A percentile compares a stretch with the other conserved stretches of the same genome.
phyloP scores from a whole-genome alignment of 2,329 filamentous ascomycete species.

The Ceratocystis alfenasii region DNA sequence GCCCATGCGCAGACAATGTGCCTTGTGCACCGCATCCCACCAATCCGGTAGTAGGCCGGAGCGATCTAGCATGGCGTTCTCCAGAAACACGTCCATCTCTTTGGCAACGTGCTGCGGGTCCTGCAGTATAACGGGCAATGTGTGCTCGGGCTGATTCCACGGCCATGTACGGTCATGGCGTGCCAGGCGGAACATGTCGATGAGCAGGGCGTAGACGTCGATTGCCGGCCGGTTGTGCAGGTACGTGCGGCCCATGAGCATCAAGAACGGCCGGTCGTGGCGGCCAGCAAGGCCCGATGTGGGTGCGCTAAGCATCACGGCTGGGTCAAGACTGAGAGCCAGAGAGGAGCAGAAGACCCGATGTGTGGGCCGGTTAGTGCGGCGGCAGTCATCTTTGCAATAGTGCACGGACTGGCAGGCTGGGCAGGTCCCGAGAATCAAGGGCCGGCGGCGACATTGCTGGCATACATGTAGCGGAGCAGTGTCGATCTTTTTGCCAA shows the following conservation, averaged over 20 bases:
- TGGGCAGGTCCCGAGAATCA: background rate
- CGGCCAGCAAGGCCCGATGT: background rate
- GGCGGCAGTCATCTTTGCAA: background rate
- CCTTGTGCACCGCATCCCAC: slow-evolving; percentile 1
- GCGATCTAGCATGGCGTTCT: background rate
- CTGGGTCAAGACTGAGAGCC: background rate
- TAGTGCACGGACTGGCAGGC: background rate
- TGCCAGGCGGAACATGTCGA: background rate
- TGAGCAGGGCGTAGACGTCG: slow-evolving; percentile 1
- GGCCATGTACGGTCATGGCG: background rate
- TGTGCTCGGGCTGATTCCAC: background rate
- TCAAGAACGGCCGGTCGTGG: slow-evolving; percentile 1
- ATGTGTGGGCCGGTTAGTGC: background rate
- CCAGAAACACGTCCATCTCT: background rate
- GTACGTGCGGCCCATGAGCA: slow-evolving; percentile 2
- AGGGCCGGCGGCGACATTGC: background rate
- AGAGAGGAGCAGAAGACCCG: background rate
- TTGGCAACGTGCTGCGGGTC: background rate
- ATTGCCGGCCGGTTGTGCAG: background rate
- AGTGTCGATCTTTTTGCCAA: background rate
- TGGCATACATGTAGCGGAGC: background rate
- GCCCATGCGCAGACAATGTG: background rate
- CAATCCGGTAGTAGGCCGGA: background rate
- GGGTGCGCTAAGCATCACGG: background rate
- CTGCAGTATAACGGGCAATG: background rate